Evolutionary conservation across 75 land plant genomes (phyloP).

Genomic region (Pinus albicaulis): DNA sequence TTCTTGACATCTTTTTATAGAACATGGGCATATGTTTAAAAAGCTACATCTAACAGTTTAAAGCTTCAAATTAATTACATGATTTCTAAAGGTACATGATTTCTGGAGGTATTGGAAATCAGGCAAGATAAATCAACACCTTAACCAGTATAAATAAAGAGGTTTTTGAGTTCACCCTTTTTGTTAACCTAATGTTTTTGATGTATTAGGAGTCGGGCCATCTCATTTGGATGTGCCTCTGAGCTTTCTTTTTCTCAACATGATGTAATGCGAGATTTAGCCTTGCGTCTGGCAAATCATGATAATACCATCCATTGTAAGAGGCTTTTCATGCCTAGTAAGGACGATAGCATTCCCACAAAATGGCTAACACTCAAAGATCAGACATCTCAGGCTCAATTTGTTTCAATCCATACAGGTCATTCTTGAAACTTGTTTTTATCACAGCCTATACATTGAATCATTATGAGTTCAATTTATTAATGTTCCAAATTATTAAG

Average conservation of each 20-base stretch:
- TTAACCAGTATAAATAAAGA: no score
- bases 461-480: no score
- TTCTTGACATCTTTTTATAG: no score
- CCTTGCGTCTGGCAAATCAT: conserved; percentile 28
- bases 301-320: conserved; percentile 19
- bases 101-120: no score
- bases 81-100: no score
- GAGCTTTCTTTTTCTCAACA: conserved; percentile 58
- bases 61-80: not conserved
- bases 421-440: no score
- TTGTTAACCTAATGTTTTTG: not conserved
- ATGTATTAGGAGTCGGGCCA: not conserved
- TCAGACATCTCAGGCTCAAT: conserved; percentile 42
- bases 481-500: no score
- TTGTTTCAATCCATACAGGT: conserved; percentile 75
- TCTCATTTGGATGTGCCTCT: conserved; percentile 23
- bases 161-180: no score
- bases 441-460: no score
- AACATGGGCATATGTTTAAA: no score
- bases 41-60: no score
- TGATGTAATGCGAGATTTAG: conserved; percentile 63
- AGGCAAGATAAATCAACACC: no score
- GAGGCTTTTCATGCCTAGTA: conserved; percentile 54
- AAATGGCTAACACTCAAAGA: conserved; percentile 42
- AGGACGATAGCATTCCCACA: conserved; percentile 42